Conservation (phyloP, 345 rosid species). For the Chamaenerion angustifolium region DNA sequence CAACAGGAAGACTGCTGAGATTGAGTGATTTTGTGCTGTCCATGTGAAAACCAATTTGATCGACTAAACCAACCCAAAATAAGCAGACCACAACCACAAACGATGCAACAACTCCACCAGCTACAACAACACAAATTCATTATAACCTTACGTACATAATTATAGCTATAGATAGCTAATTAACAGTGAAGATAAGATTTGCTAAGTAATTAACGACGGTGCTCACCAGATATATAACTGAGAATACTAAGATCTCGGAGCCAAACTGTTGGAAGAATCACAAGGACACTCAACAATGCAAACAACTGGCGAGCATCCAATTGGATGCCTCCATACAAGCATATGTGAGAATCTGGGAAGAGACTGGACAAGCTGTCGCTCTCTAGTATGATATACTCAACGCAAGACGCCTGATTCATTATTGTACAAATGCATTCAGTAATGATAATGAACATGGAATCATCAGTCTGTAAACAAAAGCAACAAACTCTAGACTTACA, state of each 20-base stretch:
- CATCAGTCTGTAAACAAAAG: too few relatives aligned
- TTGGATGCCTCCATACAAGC: conserved; percentile 31
- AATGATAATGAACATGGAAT: too few relatives aligned
- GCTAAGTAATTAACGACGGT: too few relatives aligned
- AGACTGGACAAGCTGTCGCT: conserved; percentile 67
- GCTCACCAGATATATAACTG: conserved; percentile 76
- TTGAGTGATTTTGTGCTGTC: conserved; percentile 43
- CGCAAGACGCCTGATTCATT: conserved; percentile 53
- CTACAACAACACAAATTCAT: conserved; percentile 23
- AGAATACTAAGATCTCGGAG: conserved; percentile 78
- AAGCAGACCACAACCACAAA: conserved; percentile 65
- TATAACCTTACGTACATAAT: too few relatives aligned
- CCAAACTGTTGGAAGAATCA: conserved; percentile 85
- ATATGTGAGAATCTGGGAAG: conserved; percentile 66
- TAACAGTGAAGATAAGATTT: too few relatives aligned
- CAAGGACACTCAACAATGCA: conserved; percentile 51
- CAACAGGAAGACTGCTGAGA: conserved; percentile 68
- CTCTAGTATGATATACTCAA: conserved; percentile 82
- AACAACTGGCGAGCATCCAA: conserved; percentile 50
- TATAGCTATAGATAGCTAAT: too few relatives aligned
- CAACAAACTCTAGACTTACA: conserved; percentile 41
- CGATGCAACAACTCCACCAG: conserved; percentile 93
- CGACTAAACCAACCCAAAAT: conserved; percentile 86
- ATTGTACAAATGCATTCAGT: conserved; percentile 16
- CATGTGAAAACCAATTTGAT: conserved; percentile 49